Base-by-base conservation (phyloP, 2,329 filamentous ascomycete genomes). In the Aspergillus sergii region DNA sequence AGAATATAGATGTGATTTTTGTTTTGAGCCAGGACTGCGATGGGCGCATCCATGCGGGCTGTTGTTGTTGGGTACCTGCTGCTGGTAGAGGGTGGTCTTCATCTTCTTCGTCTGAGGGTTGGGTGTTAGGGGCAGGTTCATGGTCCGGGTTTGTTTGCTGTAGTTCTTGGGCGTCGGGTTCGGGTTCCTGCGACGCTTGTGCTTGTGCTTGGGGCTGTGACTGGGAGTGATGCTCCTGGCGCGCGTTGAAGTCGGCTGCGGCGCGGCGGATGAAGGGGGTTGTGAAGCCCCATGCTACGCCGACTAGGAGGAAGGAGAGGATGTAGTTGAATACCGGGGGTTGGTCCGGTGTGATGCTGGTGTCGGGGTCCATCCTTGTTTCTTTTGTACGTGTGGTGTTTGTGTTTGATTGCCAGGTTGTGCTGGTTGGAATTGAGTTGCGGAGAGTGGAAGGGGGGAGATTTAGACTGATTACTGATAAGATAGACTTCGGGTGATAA, bases 241-340 rank as follows among this genome's bases (percentile, higher is more conserved):
- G 84, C 3, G 89, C 89, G 59, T 83, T 86, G 80, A 95, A 93
- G 65, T 89, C 85, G 56, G 90, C 85, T 2, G 94, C 94, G 11
- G 94, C 94, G 66, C 88, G 87, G 28, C 94, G 90, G 84, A 98
- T 96, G 82, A 98, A 97, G 60, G 90, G 90, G 23, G 93, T 96
- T 1, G 93, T 97, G 71, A 96, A 88, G 58, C 94, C 94, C 94
- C 94, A 98, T 69, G 93, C 94, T 28, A 95, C 82, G 59, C 94
- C 93, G 69, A 98, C 94, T 64, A 97, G 88, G 59, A 97, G 85
- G 83, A 97, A 97, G 70, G 92, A 92, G 63, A 94, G 83, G 66
- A 95, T 84, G 83, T 95, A 97, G 81, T 93, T 94, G 81, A 96
- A 84, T 67, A 78, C 69, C 7, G 81, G 80, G 32, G 78, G 76